Evolutionary conservation across 805 yeast genomes (phyloP).

Genomic region (Myxozyma udenii): DNA sequence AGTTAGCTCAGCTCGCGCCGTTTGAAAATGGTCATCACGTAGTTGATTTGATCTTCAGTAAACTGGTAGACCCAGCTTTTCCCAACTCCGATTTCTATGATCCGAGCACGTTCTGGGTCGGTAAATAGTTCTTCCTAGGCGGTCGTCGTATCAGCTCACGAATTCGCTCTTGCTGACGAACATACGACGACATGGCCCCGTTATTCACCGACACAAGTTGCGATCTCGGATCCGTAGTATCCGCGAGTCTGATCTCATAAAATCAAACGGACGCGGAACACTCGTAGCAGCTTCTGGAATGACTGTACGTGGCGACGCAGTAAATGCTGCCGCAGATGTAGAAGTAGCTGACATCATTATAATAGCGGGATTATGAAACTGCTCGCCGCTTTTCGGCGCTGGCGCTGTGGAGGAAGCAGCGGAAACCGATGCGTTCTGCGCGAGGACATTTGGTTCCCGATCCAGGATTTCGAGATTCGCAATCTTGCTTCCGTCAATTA

Average conservation of each 20-base stretch:
- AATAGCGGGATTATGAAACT: background rate
- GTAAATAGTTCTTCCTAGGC: slow-evolving; percentile 20
- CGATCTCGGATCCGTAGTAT: slow-evolving; percentile 55
- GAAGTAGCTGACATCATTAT: slow-evolving; percentile 5
- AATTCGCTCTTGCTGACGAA: slow-evolving; percentile 26
- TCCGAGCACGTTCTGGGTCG: slow-evolving; percentile 25
- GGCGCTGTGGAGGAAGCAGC: slow-evolving; percentile 24
- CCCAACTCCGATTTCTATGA: too few species aligned
- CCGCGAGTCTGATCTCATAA: slow-evolving; percentile 59
- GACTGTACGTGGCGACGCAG: slow-evolving; percentile 34
- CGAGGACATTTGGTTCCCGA: slow-evolving; percentile 37
- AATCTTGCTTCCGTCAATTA: slow-evolving; percentile 21
- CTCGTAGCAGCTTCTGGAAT: slow-evolving; percentile 84
- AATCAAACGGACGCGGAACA: slow-evolving; percentile 77
- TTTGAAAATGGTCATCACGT: too few species aligned
- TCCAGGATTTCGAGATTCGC: slow-evolving; percentile 33
- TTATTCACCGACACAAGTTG: slow-evolving; percentile 73
- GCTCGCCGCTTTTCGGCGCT: slow-evolving; percentile 13
- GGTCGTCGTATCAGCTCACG: slow-evolving; percentile 13
- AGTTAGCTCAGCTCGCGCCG: too few species aligned
- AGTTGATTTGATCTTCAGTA: too few species aligned
- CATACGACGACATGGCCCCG: slow-evolving; percentile 34
- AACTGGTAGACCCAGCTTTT: too few species aligned
- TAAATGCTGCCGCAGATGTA: background rate
- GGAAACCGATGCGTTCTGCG: background rate